These are phyloP conservation scores for Apodospora peruviana DNA, from an alignment of 495 filamentous ascomycete species.

Conservation along the genomic window DNA sequence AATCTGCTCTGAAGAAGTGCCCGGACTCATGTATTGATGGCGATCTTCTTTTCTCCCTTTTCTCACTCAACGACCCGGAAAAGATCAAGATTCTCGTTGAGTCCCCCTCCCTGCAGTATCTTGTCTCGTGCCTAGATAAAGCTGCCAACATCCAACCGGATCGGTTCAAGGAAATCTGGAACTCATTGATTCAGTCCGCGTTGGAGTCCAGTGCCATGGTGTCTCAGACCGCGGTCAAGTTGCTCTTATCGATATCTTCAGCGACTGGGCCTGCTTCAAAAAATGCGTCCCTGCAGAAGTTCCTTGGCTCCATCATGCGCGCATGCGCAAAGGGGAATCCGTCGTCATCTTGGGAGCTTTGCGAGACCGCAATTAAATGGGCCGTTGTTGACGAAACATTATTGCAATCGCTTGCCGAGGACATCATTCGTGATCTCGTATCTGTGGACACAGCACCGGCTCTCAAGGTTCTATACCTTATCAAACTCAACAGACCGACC, in stretches of 20 bases:
- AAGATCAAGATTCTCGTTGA: slow-evolving; percentile 22
- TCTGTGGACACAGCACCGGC: slow-evolving; percentile 9
- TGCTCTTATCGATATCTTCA: slow-evolving; percentile 32
- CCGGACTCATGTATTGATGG: slow-evolving; percentile 17
- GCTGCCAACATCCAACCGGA: slow-evolving; percentile 30
- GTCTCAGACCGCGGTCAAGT: slow-evolving; percentile 23
- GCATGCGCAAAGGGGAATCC: slow-evolving; percentile 17
- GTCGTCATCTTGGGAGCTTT: slow-evolving; percentile 26
- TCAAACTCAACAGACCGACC: slow-evolving; percentile 23
- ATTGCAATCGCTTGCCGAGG: slow-evolving; percentile 17
- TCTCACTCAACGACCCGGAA: slow-evolving; percentile 11
- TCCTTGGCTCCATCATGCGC: slow-evolving; percentile 29
- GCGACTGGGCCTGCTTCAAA: slow-evolving; percentile 22
- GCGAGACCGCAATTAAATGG: slow-evolving; percentile 34
- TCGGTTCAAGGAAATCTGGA: slow-evolving; percentile 30
- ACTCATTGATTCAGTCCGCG: slow-evolving; percentile 24
- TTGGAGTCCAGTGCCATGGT: slow-evolving; percentile 15
- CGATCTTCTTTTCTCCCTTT: slow-evolving; percentile 9
- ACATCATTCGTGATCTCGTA: slow-evolving; percentile 22
- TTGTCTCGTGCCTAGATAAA: slow-evolving; percentile 32
- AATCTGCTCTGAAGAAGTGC: slow-evolving; percentile 32
- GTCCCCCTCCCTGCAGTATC: slow-evolving; percentile 27
- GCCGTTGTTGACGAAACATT: slow-evolving; percentile 22
- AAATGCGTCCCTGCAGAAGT: slow-evolving; percentile 31
- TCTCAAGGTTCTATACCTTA: slow-evolving; percentile 34